phyloP scores from a whole-genome alignment of 228 moss, liverwort and hornwort genomes.

The Sphagnum fallax region DNA sequence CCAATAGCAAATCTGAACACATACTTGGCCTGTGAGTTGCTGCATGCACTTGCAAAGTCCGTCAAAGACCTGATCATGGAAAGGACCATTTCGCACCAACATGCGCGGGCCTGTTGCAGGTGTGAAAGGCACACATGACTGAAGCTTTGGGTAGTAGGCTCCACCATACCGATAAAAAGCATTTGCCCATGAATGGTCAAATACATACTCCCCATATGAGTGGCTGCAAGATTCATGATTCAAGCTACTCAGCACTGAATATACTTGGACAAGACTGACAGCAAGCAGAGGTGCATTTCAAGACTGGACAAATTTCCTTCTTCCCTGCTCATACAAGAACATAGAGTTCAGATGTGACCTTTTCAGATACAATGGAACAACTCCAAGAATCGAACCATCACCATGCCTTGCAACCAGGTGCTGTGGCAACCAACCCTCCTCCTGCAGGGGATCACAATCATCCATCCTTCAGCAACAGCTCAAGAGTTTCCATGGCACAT shows the following conservation, averaged over 20 bases:
- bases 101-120: slow-evolving; percentile 97
- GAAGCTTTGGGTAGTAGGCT: slow-evolving; percentile 93
- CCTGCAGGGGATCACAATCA: slow-evolving; percentile 23
- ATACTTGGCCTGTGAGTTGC: slow-evolving; percentile 86
- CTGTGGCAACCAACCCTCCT: slow-evolving; percentile 97
- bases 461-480: slow-evolving; percentile 1
- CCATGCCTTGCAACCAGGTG: slow-evolving; percentile 85
- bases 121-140: slow-evolving; percentile 95
- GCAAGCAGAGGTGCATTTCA: too few species aligned
- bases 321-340: background rate
- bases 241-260: slow-evolving; percentile 6
- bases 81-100: slow-evolving; percentile 62
- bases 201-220: slow-evolving; percentile 98
- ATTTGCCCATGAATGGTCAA: slow-evolving; percentile 93
- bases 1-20: background rate
- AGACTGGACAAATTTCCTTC: background rate
- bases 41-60: slow-evolving; percentile 93
- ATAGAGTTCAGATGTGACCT: slow-evolving; percentile 28
- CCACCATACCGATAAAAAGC: slow-evolving; percentile 92
- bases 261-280: background rate
- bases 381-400: slow-evolving; percentile 61
- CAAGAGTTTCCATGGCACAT: background rate
- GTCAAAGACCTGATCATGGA: slow-evolving; percentile 84
- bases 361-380: slow-evolving; percentile 92
- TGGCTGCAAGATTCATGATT: slow-evolving; percentile 46